Evolutionary conservation across 2,329 filamentous ascomycete genomes (phyloP), one percentile per base, ranked within the genome.

Genomic region (Ciborinia camelliae): DNA sequence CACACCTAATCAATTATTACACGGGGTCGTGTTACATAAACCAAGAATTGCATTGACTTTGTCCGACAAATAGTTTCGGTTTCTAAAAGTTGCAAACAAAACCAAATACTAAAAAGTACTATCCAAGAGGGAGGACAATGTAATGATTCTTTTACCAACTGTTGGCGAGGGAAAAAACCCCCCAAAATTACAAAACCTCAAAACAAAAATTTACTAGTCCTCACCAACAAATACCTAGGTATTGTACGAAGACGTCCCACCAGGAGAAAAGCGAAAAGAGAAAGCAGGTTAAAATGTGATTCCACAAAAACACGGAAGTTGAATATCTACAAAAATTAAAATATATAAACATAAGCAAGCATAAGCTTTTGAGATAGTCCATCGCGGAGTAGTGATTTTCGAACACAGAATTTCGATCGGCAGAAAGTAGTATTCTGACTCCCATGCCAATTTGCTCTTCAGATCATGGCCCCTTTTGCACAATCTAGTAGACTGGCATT

Each of bases 401-500:
- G 28, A n/a, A 14, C 43, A 14, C 43, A 51, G 3, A n/a, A 28
- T 55, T n/a, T 14, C 2, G 20, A 20, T 41, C 8, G 26, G 5
- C 53, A n/a, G 18, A 23, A 28, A 4, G 10, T n/a, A n/a, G 18
- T 8, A 14, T 14, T 4, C 12, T 35, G 15, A 41, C 52, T 20
- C 28, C 6, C 52, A 41, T 41, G 23, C 35, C 8, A 26, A 3
- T 30, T 30, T 30, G 14, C 32, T n/a, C 45, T 37, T 41, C 58
- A 20, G n/a, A 41, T 30, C 14, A 20, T 30, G 23, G 6, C 3
- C 7, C 9, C 3, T 54, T 26, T 48, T 30, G 45, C 12, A n/a
- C 32, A n/a, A n/a, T 62, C 53, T 67, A 68, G 39, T 70, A 70
- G 18, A 69, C 69, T 10, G 66, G 59, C 61, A 67, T 28, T 23